Conservation (phyloP, 2,329 filamentous ascomycete genomes). For the Sporothrix mexicana region DNA sequence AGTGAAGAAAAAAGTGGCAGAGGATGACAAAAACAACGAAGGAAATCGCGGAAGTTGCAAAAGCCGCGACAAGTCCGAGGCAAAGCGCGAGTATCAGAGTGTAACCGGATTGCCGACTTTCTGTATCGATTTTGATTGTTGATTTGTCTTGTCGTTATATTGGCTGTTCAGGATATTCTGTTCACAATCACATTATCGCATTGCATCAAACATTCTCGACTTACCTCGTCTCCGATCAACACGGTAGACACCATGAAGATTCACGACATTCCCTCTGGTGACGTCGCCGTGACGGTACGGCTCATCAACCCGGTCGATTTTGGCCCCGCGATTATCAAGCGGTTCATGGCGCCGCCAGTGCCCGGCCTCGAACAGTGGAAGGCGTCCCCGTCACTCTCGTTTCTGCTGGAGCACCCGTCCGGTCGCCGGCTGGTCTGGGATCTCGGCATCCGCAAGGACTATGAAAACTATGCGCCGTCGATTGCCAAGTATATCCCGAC, state of each 20-base stretch:
- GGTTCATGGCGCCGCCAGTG: slow-evolving; percentile 27
- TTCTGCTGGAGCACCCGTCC: slow-evolving; percentile 33
- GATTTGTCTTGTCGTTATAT: neutral
- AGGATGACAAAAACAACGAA: too few species aligned
- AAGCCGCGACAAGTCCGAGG: neutral
- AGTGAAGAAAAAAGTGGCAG: neutral
- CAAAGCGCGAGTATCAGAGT: neutral
- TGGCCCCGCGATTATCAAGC: slow-evolving; percentile 24
- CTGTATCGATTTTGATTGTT: neutral
- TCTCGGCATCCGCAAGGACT: slow-evolving; percentile 37
- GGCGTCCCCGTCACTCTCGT: slow-evolving; percentile 29
- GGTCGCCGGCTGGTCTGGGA: slow-evolving; percentile 40
- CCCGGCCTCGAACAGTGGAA: slow-evolving; percentile 21
- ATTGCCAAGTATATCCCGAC: slow-evolving; percentile 29
- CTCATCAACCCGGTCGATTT: slow-evolving; percentile 27
- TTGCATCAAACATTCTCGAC: too few species aligned
- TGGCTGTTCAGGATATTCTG: neutral
- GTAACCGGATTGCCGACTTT: neutral
- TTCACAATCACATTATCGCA: neutral
- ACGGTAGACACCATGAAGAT: slow-evolving; percentile 25
- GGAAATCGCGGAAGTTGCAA: neutral
- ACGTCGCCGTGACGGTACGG: slow-evolving; percentile 15
- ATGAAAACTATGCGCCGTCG: slow-evolving; percentile 17
- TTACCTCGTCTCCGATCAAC: too few species aligned
- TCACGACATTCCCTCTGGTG: slow-evolving; percentile 20